These are phyloP conservation scores for Ophiognomonia clavigignenti-juglandacearum DNA, from an alignment of 2,329 filamentous ascomycete species.

Conservation along the genomic window DNA sequence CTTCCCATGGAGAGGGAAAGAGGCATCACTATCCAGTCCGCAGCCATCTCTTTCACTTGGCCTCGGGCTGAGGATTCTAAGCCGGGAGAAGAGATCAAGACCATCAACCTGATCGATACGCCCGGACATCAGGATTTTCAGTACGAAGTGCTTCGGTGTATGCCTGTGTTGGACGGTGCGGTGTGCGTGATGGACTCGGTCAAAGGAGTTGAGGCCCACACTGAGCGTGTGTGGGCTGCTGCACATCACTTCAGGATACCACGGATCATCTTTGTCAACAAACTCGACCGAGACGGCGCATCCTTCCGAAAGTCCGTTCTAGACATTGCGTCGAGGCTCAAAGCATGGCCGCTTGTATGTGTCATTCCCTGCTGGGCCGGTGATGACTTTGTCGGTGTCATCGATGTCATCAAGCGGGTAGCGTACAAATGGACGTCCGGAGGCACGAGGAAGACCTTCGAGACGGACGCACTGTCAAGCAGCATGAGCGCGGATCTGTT, in stretches of 20 bases:
- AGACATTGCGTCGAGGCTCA: conserved; percentile 75
- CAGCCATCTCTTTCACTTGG: conserved; percentile 94
- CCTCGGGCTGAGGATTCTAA: conserved; percentile 46
- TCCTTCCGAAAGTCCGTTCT: conserved; percentile 79
- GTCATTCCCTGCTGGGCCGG: conserved; percentile 94
- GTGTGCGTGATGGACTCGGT: conserved; percentile 32
- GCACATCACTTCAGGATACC: conserved; percentile 83
- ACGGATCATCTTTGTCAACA: conserved; percentile 76
- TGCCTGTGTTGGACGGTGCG: conserved; percentile 39
- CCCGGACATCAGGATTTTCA: conserved; percentile 97
- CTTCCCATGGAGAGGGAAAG: conserved; percentile 85
- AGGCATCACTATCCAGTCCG: conserved; percentile 96
- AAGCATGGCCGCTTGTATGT: conserved; percentile 84
- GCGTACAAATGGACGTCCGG: conserved; percentile 67
- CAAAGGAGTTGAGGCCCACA: conserved; percentile 80
- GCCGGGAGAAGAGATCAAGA: conserved; percentile 48
- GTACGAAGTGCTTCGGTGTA: conserved; percentile 88
- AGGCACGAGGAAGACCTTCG: conserved; percentile 26
- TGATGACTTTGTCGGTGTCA: conserved; percentile 75
- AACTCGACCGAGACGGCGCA: conserved; percentile 77
- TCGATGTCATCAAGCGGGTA: conserved; percentile 72
- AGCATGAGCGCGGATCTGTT: conserved; percentile 48
- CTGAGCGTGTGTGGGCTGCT: conserved; percentile 92
- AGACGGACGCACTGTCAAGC: conserved; percentile 22
- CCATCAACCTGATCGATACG: conserved; percentile 90